phyloP scores from a whole-genome alignment of 371 early-diverging fungal species.

The Amoeboradix gromovi region DNA sequence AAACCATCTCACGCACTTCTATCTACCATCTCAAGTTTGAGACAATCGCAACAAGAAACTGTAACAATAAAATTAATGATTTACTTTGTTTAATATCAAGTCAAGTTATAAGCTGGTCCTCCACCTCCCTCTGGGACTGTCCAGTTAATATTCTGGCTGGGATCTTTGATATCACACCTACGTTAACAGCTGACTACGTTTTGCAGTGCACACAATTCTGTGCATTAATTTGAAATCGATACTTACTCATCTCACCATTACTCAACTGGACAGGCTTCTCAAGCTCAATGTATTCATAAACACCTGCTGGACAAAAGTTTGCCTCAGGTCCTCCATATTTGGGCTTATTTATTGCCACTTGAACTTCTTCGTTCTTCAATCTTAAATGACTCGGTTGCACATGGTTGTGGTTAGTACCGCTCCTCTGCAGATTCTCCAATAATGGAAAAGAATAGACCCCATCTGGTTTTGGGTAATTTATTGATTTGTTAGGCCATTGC shows the following conservation, averaged over 20 bases:
- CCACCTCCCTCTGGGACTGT: constrained; percentile 78
- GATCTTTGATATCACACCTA: constrained; percentile 87
- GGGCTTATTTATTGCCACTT: constrained; percentile 44
- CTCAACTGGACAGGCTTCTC: constrained; percentile 28
- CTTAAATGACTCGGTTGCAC: constrained; percentile 48
- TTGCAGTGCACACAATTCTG: constrained; percentile 97
- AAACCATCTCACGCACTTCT: no score
- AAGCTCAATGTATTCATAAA: constrained; percentile 76
- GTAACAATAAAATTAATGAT: no score
- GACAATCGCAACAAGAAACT: no score
- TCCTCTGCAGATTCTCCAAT: constrained; percentile 63
- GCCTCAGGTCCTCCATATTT: constrained; percentile 85
- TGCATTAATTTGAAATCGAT: constrained; percentile 87
- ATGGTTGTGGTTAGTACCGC: constrained; percentile 80
- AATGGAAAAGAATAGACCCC: constrained; percentile 74
- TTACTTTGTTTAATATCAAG: no score
- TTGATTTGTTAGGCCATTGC: constrained; percentile 27
- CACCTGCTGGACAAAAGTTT: constrained; percentile 90
- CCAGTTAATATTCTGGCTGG: constrained; percentile 36
- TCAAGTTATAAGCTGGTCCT: constrained; percentile 24
- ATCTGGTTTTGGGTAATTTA: constrained; percentile 92
- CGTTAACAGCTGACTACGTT: constrained; percentile 15
- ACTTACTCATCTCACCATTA: constrained; percentile 23
- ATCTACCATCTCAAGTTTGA: no score
- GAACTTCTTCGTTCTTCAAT: constrained; percentile 27